Base-by-base conservation (phyloP, 257 asterid species). In the Rubia yunnanensis region DNA sequence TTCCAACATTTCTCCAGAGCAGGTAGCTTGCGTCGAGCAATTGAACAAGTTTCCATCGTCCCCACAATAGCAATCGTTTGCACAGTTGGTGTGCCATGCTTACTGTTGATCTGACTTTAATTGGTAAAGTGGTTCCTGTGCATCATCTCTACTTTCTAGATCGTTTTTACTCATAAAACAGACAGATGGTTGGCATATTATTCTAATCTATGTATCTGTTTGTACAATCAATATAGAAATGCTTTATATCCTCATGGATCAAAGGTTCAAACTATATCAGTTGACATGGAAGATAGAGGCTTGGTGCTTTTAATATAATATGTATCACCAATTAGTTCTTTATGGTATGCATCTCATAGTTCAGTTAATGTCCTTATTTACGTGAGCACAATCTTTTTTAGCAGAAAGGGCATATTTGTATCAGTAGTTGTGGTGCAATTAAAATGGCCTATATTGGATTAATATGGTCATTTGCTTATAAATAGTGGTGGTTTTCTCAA, bases 1-100 rank as follows among this genome's bases (percentile, higher is more conserved):
- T 89, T 84, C 84, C 90, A 83, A 77, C 99, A 92, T 85, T 92
- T 78, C 61, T 49, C 84, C 24, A 77, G 92, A 73, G 84, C 84
- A 9, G 96, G 95, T 54, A 83, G 90, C 81, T 70, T 87, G 79
- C 76, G 71, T 49, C 88, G 73, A 74, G 87, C 96, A 50, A 77
- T 89, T 57, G 92, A 89, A 52, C 95, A 82, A 79, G 94, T 94
- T 80, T 89, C 99, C 69, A 68, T 89, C 73, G 22, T 87, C 63
- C 88, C 99, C 71, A 81, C 97, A 68, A 49, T 89, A 76, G 95
- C 95, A 66, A 83, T 81, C 73, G 71, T 86, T 68, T 92, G 86
- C 69, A 63, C 79, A 20, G 85, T 83, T 69, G 82, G 34, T 67
- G 81, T 77, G 48, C 95, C 88, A 41, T 89, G 92, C 79, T 72